Evolutionary conservation across 805 yeast genomes (phyloP).

Genomic region (Ogataea zsoltii): DNA sequence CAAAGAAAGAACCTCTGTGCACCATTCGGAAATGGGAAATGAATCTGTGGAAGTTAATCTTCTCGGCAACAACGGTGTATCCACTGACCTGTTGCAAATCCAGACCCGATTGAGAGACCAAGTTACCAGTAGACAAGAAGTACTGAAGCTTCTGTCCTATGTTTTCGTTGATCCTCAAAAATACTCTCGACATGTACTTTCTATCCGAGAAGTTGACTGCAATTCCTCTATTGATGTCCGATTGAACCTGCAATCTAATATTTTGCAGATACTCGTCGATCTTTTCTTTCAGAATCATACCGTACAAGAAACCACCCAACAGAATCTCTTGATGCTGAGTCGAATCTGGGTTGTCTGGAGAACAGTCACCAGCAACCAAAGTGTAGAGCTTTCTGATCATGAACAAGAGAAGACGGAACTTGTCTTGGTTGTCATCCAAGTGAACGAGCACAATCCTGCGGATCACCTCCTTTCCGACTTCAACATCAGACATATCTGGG

Average conservation of each 20-base stretch:
- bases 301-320: slow-evolving; percentile 93
- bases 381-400: slow-evolving; percentile 96
- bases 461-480: slow-evolving; percentile 85
- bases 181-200: slow-evolving; percentile 78
- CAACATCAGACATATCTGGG: slow-evolving; percentile 83
- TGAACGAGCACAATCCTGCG: slow-evolving; percentile 88
- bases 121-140: slow-evolving; percentile 94
- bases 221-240: slow-evolving; percentile 76
- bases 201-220: slow-evolving; percentile 83
- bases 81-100: slow-evolving; percentile 98
- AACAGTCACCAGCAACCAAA: slow-evolving; percentile 93
- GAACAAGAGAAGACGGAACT: slow-evolving; percentile 82
- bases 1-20: slow-evolving; percentile 98
- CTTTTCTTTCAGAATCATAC: slow-evolving; percentile 95
- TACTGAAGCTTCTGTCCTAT: slow-evolving; percentile 94
- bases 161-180: slow-evolving; percentile 81
- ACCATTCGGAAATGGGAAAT: slow-evolving; percentile 99
- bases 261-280: slow-evolving; percentile 86
- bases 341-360: slow-evolving; percentile 98
- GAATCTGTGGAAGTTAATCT: slow-evolving; percentile 95
- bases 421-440: slow-evolving; percentile 69
- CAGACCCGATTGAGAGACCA: slow-evolving; percentile 94
- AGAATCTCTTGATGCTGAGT: slow-evolving; percentile 97
- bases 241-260: slow-evolving; percentile 70
- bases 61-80: slow-evolving; percentile 97